A percentile compares a stretch with the other conserved stretches of the same genome.
These are phyloP conservation scores for Gossypium herbaceum DNA, from an alignment of 345 rosid species.

Conservation along the genomic window DNA sequence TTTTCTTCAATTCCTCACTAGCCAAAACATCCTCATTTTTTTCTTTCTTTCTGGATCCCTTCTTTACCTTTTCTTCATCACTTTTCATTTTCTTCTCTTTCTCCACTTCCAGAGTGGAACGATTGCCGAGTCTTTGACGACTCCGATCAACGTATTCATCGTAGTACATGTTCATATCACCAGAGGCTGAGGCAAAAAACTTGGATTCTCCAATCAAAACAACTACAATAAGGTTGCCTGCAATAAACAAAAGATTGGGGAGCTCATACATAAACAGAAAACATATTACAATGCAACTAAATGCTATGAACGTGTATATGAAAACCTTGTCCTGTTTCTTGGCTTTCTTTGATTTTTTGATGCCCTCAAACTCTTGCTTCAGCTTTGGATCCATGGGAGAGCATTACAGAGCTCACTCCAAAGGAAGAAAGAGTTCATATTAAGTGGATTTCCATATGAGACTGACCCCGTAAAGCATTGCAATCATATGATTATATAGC, in stretches of 20 bases:
- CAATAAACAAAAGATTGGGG: conserved; percentile 41
- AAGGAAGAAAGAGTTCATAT: conserved; percentile 8
- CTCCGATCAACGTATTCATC: conserved; percentile 37
- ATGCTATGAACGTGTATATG: conserved; percentile 21
- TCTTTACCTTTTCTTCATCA: conserved; percentile 15
- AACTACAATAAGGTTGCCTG: conserved; percentile 51
- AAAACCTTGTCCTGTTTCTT: conserved; percentile 28
- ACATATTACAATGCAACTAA: conserved; percentile 32
- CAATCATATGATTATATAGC: conserved; percentile 21
- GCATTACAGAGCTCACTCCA: background rate
- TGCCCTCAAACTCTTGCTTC: conserved; percentile 28
- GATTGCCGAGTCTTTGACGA: conserved; percentile 15
- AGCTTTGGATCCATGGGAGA: conserved; percentile 23
- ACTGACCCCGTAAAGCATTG: conserved; percentile 29
- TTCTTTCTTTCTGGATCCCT: background rate
- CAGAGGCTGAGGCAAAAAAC: conserved; percentile 31
- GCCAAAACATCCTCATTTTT: conserved; percentile 21
- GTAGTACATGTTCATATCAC: conserved; percentile 20
- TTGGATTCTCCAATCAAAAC: conserved; percentile 47
- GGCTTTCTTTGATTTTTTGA: conserved; percentile 31
- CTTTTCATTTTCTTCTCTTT: background rate
- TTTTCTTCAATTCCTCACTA: conserved; percentile 48
- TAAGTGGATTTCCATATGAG: conserved; percentile 25
- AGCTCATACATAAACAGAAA: conserved; percentile 27
- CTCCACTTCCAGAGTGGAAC: conserved; percentile 4